These are phyloP conservation scores for Ustilago loliicola DNA, from an alignment of 1,284 basidiomycete genomes.

Conservation along the genomic window DNA sequence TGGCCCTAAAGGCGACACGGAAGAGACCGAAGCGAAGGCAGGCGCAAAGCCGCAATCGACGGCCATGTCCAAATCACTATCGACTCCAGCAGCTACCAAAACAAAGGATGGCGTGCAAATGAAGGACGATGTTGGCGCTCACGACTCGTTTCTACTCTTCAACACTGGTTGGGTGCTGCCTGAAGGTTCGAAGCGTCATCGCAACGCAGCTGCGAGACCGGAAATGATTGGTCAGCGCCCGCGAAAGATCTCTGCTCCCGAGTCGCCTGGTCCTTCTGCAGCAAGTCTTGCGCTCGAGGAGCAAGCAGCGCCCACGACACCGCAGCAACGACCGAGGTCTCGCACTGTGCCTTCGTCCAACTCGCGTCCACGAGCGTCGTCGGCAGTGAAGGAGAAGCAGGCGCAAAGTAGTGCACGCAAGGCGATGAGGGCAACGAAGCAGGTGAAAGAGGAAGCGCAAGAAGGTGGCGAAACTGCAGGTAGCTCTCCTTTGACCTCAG, in stretches of 20 bases:
- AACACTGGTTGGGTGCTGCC: constrained; percentile 91
- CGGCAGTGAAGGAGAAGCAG: constrained; percentile 10
- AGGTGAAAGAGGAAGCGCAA: constrained; percentile 12
- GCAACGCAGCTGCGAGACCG: constrained; percentile 24
- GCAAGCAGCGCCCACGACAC: constrained; percentile 1
- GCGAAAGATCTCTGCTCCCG: constrained; percentile 51
- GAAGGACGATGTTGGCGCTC: constrained; percentile 76
- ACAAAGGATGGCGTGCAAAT: constrained; percentile 74
- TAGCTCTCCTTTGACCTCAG: constrained; percentile 47
- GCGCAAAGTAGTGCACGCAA: constrained; percentile 11
- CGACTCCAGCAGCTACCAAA: constrained; percentile 35
- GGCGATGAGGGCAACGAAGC: constrained; percentile 3
- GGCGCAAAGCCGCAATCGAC: constrained; percentile 4
- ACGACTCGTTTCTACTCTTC: constrained; percentile 84
- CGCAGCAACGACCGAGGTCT: constrained; percentile 36
- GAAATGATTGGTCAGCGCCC: constrained; percentile 44
- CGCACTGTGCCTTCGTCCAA: constrained; percentile 29
- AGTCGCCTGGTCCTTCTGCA: constrained; percentile 30
- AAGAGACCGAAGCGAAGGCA: background rate
- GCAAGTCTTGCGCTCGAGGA: background rate
- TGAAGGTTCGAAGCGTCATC: constrained; percentile 72
- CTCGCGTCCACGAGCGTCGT: background rate
- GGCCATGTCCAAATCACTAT: constrained; percentile 22
- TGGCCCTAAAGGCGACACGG: background rate
- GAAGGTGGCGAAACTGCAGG: constrained; percentile 9